Percentiles rank a stretch among this genome's conserved stretches.
Conservation (phyloP, 495 filamentous ascomycete genomes). For the Pyrenula aspistea region DNA sequence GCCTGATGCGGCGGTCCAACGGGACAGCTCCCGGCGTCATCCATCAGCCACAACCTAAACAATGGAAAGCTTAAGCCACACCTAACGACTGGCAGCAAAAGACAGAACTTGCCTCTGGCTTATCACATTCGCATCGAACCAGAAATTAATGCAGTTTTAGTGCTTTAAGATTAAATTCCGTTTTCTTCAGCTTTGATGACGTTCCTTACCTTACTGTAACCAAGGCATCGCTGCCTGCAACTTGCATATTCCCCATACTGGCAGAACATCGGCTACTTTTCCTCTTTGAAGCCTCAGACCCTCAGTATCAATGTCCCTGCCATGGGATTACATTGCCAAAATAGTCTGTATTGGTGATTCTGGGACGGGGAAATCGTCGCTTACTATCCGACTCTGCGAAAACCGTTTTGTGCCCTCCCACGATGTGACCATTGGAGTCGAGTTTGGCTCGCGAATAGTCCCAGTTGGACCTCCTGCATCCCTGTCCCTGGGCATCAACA, state of each 20-base stretch:
- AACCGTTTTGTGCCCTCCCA: conserved; percentile 86
- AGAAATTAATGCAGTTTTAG: too few relatives aligned
- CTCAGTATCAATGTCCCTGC: conserved; percentile 52
- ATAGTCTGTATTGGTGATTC: conserved; percentile 95
- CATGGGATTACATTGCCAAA: conserved; percentile 98
- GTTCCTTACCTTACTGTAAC: too few relatives aligned
- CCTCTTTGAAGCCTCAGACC: too few relatives aligned
- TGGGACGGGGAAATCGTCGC: conserved; percentile 82
- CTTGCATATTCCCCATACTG: too few relatives aligned
- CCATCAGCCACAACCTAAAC: neutral
- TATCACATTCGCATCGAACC: too few relatives aligned
- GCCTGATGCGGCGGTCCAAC: neutral
- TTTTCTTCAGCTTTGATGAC: neutral
- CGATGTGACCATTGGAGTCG: conserved; percentile 96
- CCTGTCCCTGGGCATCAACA: conserved; percentile 27
- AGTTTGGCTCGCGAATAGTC: conserved; percentile 91
- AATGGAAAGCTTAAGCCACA: neutral
- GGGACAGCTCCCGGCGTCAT: neutral
- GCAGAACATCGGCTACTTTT: too few relatives aligned
- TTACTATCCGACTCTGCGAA: conserved; percentile 94
- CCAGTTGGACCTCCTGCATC: conserved; percentile 69
- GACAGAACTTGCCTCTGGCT: too few relatives aligned
- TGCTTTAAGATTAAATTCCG: too few relatives aligned
- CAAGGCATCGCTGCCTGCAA: too few relatives aligned
- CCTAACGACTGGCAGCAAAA: too few relatives aligned